Evolutionary conservation across 225 moss, liverwort and hornwort genomes (phyloP), one percentile per base, ranked within the genome.

Genomic region (Thuidium tamariscinum): DNA sequence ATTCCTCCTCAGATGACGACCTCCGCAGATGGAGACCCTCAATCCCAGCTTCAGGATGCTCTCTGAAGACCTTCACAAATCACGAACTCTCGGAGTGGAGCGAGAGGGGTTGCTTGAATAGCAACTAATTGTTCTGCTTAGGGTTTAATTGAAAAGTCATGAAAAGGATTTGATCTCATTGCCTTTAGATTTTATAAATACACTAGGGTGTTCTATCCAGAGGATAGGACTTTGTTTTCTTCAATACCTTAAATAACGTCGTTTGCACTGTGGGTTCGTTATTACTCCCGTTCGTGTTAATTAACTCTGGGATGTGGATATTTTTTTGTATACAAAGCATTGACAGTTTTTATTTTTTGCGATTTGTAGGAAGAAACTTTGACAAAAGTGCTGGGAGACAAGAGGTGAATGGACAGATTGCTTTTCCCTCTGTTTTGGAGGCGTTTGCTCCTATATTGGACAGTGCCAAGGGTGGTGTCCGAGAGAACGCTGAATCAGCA

Each of bases 401-500:
- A 81, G 95, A 95, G 49, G 54, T 60, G n/a, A 94, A 95, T 70
- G 90, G 95, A 61, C 94, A 92, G 69, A 83, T 92, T n/a, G 86
- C 93, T 20, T 70, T 96, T 56, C 97, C 96, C 13, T 99, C 96
- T 75, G 96, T 96, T 57, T 84, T 99, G n/a, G 96, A 97, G 77
- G 93, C 95, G 54, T 99, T 99, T 87, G 93, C 97, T 77, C 92
- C 97, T 15, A 86, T 94, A 88, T 87, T 96, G 46, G 94, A 97
- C 77, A 83, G 78, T 68, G 87, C 92, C 19, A 93, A 93, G 71
- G 88, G 85, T 32, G 70, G 79, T 60, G 67, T 46, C 36, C 81
- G 85, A 70, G 92, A 93, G 71, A 83, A 88, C n/a, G 51, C 76
- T 39, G 93, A 88, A 49, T 87, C 90, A n/a, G 77, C 85, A 27